Conservation (phyloP, 257 asterid species). For the Rhazya stricta region DNA sequence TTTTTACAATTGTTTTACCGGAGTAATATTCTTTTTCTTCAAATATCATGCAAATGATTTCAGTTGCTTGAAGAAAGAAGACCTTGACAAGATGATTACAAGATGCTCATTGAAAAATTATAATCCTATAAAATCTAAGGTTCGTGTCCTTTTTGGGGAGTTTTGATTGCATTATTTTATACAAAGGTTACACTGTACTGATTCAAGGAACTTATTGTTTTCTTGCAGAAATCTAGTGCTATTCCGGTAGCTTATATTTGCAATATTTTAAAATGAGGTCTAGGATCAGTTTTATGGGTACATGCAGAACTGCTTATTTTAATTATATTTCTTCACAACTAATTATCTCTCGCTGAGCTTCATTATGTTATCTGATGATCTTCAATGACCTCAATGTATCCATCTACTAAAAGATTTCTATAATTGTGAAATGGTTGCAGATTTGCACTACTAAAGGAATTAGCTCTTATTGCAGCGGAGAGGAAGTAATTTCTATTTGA, state of each 20-base stretch:
- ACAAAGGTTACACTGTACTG: not conserved
- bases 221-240: not conserved
- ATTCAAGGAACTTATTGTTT: not conserved
- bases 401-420: no score
- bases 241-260: not conserved
- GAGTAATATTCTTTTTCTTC: no score
- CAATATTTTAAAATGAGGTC: not conserved
- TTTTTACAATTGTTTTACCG: no score
- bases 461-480: no score
- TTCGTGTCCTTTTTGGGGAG: conserved; percentile 1
- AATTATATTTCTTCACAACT: not conserved
- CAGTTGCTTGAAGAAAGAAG: conserved; percentile 67
- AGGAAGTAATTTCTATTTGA: no score
- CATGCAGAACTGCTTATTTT: no score
- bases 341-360: not conserved
- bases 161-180: not conserved
- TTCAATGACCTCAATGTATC: not conserved
- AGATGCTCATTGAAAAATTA: conserved; percentile 62
- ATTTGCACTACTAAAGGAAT: no score
- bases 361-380: not conserved
- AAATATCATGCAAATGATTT: conserved; percentile 85
- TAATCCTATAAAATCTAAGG: conserved; percentile 76
- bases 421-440: no score
- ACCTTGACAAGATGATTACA: conserved; percentile 57
- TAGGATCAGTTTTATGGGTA: not conserved